A percentile compares a stretch with the other conserved stretches of the same genome.
These are phyloP conservation scores for Fomitopsis betulina DNA, from an alignment of 1,284 basidiomycete species.

Conservation along the genomic window DNA sequence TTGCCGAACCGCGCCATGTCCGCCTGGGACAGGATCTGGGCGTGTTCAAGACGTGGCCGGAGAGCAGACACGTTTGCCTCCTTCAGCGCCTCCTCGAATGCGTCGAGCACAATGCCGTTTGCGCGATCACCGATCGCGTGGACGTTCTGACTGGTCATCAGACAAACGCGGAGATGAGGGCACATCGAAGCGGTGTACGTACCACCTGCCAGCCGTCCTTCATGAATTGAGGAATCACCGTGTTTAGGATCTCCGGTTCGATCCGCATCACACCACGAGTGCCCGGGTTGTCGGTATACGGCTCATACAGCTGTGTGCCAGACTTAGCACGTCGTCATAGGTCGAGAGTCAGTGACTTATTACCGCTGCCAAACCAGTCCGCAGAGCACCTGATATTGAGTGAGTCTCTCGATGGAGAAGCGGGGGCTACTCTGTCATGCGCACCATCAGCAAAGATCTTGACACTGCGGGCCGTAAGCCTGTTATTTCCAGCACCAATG, in stretches of 20 bases:
- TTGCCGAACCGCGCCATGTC: constrained; percentile 75
- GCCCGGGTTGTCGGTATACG: constrained; percentile 77
- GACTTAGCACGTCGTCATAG: constrained; percentile 1
- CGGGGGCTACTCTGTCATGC: not conserved
- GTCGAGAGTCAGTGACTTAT: constrained; percentile 35
- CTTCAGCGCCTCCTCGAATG: constrained; percentile 67
- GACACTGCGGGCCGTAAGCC: constrained; percentile 73
- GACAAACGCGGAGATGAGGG: not conserved
- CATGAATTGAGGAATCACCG: constrained; percentile 66
- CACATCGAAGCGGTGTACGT: constrained; percentile 26
- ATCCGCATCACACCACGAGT: constrained; percentile 78
- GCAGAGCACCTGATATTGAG: constrained; percentile 64
- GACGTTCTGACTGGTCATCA: constrained; percentile 53
- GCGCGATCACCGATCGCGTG: constrained; percentile 92
- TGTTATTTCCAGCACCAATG: constrained; percentile 50
- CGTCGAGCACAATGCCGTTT: constrained; percentile 79
- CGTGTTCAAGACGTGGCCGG: constrained; percentile 85
- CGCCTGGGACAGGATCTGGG: constrained; percentile 72
- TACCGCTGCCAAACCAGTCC: constrained; percentile 87
- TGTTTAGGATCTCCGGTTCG: constrained; percentile 55
- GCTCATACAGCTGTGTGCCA: constrained; percentile 54
- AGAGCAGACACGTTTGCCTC: constrained; percentile 57
- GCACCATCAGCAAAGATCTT: constrained; percentile 88
- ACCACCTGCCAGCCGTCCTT: constrained; percentile 81
- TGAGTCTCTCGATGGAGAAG: constrained; percentile 2